Conservation (phyloP, 352 stramenopile species). For the Globisporangium apiculatum region DNA sequence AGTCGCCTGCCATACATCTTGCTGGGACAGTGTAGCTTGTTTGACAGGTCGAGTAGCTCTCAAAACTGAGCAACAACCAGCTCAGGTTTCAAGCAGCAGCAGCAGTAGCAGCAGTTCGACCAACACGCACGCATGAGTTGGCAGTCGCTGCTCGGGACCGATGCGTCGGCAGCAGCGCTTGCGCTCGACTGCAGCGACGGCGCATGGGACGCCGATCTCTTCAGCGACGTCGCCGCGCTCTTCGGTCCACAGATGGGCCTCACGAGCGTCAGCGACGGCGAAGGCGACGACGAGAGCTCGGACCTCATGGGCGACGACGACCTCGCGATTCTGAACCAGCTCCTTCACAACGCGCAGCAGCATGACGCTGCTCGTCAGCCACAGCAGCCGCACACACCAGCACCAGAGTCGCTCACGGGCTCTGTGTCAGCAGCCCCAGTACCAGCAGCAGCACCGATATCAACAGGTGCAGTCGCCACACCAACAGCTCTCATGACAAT, state of each 20-base stretch:
- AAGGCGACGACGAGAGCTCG: neutral
- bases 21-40: no score
- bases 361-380: neutral
- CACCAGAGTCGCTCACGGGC: neutral
- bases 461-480: neutral
- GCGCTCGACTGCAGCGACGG: neutral
- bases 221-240: slow-evolving; percentile 7
- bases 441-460: neutral
- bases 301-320: slow-evolving; percentile 10
- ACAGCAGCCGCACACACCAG: neutral
- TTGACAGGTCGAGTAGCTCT: no score
- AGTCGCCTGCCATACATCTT: no score
- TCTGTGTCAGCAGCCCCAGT: neutral
- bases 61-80: no score
- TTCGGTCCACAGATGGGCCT: slow-evolving; percentile 1
- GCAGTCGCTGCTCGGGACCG: neutral
- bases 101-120: neutral
- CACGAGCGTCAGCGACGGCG: slow-evolving; percentile 1
- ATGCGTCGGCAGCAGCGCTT: neutral
- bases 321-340: slow-evolving; percentile 11
- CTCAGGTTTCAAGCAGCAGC: no score
- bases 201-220: slow-evolving; percentile 10
- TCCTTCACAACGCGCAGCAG: slow-evolving; percentile 3
- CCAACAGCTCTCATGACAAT: neutral
- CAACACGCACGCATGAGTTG: neutral